phyloP scores from a whole-genome alignment of 2,329 filamentous ascomycete species.

The Didymellaceae sp. region DNA sequence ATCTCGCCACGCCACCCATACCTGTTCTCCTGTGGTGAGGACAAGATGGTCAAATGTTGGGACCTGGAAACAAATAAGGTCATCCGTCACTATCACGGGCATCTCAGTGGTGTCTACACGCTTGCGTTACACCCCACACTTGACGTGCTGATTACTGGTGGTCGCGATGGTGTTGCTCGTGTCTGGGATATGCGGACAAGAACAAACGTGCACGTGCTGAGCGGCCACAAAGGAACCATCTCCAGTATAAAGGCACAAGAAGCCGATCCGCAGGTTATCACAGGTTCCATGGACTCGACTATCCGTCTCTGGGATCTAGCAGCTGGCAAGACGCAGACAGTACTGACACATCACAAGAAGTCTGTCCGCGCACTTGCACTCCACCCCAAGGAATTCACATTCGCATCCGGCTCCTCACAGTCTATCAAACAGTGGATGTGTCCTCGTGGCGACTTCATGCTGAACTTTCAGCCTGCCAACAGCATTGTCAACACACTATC shows the following conservation, averaged over 20 bases:
- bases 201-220: conserved; percentile 92
- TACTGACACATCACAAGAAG: conserved; percentile 98
- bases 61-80: conserved; percentile 99
- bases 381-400: conserved; percentile 94
- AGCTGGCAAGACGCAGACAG: conserved; percentile 93
- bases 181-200: conserved; percentile 98
- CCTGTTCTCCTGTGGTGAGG: conserved; percentile 95
- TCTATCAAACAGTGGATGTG: conserved; percentile 99
- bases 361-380: conserved; percentile 83
- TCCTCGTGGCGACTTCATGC: conserved; percentile 97
- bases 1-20: conserved; percentile 95
- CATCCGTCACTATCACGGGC: conserved; percentile 83
- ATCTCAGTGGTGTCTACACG: conserved; percentile 94
- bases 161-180: conserved; percentile 89
- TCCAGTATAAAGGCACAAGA: conserved; percentile 91
- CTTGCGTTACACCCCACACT: conserved; percentile 91
- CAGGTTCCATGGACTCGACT: conserved; percentile 79
- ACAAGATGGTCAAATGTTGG: conserved; percentile 99
- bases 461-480: conserved; percentile 97
- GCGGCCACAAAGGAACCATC: conserved; percentile 89
- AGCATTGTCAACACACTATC: conserved; percentile 93
- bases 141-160: conserved; percentile 92
- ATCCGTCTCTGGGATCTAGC: conserved; percentile 84
- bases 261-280: conserved; percentile 94
- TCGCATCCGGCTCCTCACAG: conserved; percentile 87